Evolutionary conservation across 768 basidiomycete species (phyloP), one percentile per base, ranked within the genome.

Genomic region (Mycena albidolilacea): DNA sequence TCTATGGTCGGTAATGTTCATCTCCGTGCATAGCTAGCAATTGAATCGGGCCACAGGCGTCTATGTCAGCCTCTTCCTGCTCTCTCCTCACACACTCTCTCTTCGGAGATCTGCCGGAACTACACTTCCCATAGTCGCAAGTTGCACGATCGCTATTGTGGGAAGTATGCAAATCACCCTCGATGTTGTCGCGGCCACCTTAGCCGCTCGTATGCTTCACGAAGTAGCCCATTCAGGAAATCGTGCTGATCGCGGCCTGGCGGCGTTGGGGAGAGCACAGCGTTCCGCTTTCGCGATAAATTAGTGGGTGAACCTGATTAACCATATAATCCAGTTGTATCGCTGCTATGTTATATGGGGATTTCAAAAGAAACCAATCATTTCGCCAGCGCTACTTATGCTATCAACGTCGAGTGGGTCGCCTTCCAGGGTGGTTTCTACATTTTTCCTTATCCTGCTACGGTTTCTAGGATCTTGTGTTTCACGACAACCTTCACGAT

Each of bases 291-390:
- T 50, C 41, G 9, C 44, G 14, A 14, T 48, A 9, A 48, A 63
- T 43, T 48, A 14, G 62, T 48, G 23, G 10, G 62, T 63, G 11
- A n/a, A 8, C 1, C 30, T 11, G 8, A 23, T 12, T 54, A 7
- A 54, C 5, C 21, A 10, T 11, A 21, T 6, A 14, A 1, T 11
- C 30, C 30, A 63, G 62, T 19, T 63, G 23, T 63, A 46, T 48
- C 44, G 62, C 10, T 63, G 62, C 10, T 63, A 63, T 46, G 44
- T 63, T 44, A 48, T 63, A 46, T 63, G 62, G 62, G 14, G 17
- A 14, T 63, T 35, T 15, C 44, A 30, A n/a, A 23, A 12, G 43
- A 44, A 37, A 11, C 17, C 17, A 7, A 44, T 35, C 7, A 9
- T 63, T 10, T 19, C 37, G 0, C 62, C 62, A 5, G 23, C n/a